These are phyloP conservation scores for Alternaria gaisen DNA, from an alignment of 2,329 filamentous ascomycete species.

Conservation along the genomic window DNA sequence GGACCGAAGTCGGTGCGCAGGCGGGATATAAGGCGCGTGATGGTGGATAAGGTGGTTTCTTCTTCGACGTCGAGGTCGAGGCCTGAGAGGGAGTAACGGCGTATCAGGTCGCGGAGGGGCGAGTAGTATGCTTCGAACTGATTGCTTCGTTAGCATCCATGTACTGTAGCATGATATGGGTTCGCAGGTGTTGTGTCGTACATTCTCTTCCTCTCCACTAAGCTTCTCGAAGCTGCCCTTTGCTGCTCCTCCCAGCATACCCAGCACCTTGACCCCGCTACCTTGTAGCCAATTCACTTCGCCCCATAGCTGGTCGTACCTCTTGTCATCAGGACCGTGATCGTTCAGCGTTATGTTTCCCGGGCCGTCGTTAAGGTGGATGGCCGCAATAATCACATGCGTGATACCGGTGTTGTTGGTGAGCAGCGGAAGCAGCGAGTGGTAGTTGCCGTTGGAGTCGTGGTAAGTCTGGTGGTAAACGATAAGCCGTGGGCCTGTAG, in stretches of 20 bases:
- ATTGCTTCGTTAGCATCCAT: slow-evolving; percentile 5
- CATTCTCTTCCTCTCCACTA: slow-evolving; percentile 44
- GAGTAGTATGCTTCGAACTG: slow-evolving; percentile 78
- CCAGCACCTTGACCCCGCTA: slow-evolving; percentile 79
- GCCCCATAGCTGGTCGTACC: slow-evolving; percentile 78
- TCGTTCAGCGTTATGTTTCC: slow-evolving; percentile 81
- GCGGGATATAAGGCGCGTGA: slow-evolving; percentile 61
- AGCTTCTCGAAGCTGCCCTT: slow-evolving; percentile 72
- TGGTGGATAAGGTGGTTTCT: slow-evolving; percentile 70
- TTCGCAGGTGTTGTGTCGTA: slow-evolving; percentile 18
- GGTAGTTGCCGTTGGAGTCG: slow-evolving; percentile 61
- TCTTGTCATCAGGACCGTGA: slow-evolving; percentile 71
- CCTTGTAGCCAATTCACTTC: slow-evolving; percentile 77
- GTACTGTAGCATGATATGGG: neutral
- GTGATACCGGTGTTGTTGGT: slow-evolving; percentile 70
- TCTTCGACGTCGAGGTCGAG: slow-evolving; percentile 68
- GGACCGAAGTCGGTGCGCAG: slow-evolving; percentile 70
- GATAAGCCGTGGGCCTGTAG: slow-evolving; percentile 56
- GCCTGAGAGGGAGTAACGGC: slow-evolving; percentile 57
- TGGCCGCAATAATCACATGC: slow-evolving; percentile 85
- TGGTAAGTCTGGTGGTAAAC: slow-evolving; percentile 74
- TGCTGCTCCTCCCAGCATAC: slow-evolving; percentile 88
- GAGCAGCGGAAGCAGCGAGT: slow-evolving; percentile 70
- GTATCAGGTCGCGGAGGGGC: slow-evolving; percentile 72
- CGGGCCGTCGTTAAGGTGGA: slow-evolving; percentile 79